phyloP scores from a whole-genome alignment of 2,329 filamentous ascomycete genomes.

The Thielaviopsis musarum region DNA sequence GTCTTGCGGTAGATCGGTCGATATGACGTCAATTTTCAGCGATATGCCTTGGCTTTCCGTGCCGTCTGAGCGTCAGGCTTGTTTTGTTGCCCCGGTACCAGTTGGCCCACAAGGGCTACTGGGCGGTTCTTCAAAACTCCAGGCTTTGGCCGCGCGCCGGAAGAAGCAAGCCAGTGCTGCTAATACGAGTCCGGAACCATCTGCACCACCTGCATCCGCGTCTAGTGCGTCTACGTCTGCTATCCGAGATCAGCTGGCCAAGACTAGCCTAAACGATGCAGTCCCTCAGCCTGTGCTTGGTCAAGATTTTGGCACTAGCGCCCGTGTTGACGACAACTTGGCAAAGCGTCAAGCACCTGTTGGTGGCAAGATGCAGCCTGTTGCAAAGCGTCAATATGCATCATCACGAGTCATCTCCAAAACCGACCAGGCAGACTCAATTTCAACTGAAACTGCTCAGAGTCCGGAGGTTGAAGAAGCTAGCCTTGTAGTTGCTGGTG shows the following conservation, averaged over 20 bases:
- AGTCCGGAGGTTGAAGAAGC: neutral
- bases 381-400: neutral
- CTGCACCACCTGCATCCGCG: neutral
- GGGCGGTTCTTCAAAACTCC: conserved; percentile 77
- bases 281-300: neutral
- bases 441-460: neutral
- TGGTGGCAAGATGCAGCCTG: conserved; percentile 1
- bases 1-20: neutral
- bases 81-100: conserved; percentile 42
- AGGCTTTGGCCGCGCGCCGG: conserved; percentile 70
- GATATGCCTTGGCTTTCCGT: conserved; percentile 77
- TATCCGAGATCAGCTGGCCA: conserved; percentile 1
- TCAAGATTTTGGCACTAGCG: neutral
- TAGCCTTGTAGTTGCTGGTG: neutral
- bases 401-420: neutral
- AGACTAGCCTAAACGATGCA: neutral
- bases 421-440: neutral
- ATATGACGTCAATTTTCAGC: conserved; percentile 43
- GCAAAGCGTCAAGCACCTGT: neutral
- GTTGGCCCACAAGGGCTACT: conserved; percentile 45
- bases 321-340: neutral
- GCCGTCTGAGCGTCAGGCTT: conserved; percentile 45
- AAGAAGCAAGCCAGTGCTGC: conserved; percentile 63
- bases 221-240: neutral
- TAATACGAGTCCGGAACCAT: neutral